Conservation (phyloP, 1,284 basidiomycete species). For the Malassezia yamatoensis region DNA sequence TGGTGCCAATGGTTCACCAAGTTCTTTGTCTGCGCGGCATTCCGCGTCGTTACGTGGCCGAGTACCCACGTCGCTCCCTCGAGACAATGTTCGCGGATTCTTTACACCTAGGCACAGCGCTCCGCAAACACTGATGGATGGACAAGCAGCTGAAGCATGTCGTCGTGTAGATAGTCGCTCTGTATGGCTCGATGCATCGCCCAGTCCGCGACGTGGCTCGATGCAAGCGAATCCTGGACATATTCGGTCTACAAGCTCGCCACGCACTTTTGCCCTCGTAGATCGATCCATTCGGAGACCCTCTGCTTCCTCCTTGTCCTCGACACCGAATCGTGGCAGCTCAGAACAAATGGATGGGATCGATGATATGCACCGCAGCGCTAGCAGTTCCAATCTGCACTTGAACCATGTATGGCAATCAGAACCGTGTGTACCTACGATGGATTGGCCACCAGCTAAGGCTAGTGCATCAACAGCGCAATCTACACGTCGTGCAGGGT, state of each 20-base stretch:
- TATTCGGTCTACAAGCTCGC: background rate
- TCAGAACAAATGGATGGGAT: background rate
- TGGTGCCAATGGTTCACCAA: too few species aligned
- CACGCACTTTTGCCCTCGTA: background rate
- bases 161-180: background rate
- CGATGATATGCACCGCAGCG: background rate
- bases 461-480: background rate
- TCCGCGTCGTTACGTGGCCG: too few species aligned
- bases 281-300: background rate
- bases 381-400: background rate
- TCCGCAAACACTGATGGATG: constrained; percentile 5
- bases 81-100: background rate
- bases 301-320: background rate
- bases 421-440: background rate
- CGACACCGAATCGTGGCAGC: background rate
- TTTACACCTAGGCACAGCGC: constrained; percentile 13
- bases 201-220: background rate
- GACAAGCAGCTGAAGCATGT: constrained; percentile 1
- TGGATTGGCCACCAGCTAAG: constrained; percentile 4
- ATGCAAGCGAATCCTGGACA: background rate
- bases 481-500: background rate
- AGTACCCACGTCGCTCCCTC: too few species aligned
- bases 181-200: background rate
- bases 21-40: too few species aligned
- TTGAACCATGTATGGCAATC: background rate